Evolutionary conservation across 495 filamentous ascomycete species (phyloP).

Genomic region (Xylaria telfairii): DNA sequence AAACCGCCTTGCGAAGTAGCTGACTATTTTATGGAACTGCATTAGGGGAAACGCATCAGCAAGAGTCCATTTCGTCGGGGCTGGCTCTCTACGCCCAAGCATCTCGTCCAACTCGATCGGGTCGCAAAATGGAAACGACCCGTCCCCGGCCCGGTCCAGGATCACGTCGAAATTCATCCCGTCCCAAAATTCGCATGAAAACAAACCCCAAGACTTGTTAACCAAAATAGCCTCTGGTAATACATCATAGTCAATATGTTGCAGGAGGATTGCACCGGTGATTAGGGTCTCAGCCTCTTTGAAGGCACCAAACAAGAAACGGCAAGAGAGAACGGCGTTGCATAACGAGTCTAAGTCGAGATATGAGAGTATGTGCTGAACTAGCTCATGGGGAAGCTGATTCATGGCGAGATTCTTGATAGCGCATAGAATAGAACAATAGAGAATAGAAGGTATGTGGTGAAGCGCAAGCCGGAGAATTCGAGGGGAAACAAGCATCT

Average conservation of each 20-base stretch:
- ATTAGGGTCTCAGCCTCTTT: constrained; percentile 4
- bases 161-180: too few relatives aligned
- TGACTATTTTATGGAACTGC: constrained; percentile 13
- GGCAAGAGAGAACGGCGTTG: constrained; percentile 15
- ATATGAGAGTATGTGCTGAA: too few relatives aligned
- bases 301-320: constrained; percentile 11
- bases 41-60: constrained; percentile 15
- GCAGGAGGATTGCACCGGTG: constrained; percentile 11
- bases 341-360: constrained; percentile 1
- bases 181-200: background rate
- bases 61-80: constrained; percentile 6
- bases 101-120: background rate
- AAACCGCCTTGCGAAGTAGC: background rate
- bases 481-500: too few relatives aligned
- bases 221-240: constrained; percentile 20
- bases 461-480: too few relatives aligned
- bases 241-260: constrained; percentile 15
- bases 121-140: too few relatives aligned
- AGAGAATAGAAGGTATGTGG: too few relatives aligned
- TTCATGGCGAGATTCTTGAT: too few relatives aligned
- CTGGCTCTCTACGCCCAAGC: background rate
- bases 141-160: too few relatives aligned
- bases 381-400: too few relatives aligned
- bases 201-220: background rate
- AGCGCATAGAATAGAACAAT: too few relatives aligned